These are phyloP conservation scores for Diplodia mutila DNA, from an alignment of 2,329 filamentous ascomycete genomes.

Conservation along the genomic window DNA sequence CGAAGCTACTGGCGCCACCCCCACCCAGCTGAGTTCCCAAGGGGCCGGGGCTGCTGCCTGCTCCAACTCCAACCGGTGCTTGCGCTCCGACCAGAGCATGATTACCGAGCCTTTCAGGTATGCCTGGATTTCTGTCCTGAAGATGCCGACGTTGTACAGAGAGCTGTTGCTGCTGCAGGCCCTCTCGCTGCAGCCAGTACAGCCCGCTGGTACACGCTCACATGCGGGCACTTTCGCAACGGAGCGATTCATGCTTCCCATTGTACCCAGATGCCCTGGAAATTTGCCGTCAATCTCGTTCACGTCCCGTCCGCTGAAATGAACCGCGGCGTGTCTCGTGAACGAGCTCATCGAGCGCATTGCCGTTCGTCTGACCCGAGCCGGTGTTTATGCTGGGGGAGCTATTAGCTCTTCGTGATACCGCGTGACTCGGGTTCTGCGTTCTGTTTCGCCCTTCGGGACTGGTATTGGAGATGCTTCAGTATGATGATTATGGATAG, in stretches of 20 bases:
- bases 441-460: background rate
- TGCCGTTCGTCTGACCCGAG: background rate
- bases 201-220: background rate
- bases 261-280: background rate
- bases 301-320: background rate
- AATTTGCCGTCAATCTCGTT: background rate
- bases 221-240: background rate
- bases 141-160: background rate
- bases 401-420: background rate
- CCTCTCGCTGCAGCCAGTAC: background rate
- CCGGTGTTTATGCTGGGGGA: background rate
- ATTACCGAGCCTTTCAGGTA: too few species aligned
- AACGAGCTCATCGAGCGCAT: background rate
- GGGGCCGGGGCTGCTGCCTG: too few species aligned
- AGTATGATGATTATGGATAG: background rate
- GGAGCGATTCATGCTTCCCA: background rate
- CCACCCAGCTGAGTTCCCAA: too few species aligned
- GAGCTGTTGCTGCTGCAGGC: background rate
- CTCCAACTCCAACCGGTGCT: too few species aligned
- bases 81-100: too few species aligned
- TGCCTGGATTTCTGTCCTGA: background rate
- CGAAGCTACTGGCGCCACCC: background rate
- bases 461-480: background rate
- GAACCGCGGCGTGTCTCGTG: background rate
- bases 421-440: background rate